phyloP scores from a whole-genome alignment of 306 rosid genomes.

The Quillaja saponaria region DNA sequence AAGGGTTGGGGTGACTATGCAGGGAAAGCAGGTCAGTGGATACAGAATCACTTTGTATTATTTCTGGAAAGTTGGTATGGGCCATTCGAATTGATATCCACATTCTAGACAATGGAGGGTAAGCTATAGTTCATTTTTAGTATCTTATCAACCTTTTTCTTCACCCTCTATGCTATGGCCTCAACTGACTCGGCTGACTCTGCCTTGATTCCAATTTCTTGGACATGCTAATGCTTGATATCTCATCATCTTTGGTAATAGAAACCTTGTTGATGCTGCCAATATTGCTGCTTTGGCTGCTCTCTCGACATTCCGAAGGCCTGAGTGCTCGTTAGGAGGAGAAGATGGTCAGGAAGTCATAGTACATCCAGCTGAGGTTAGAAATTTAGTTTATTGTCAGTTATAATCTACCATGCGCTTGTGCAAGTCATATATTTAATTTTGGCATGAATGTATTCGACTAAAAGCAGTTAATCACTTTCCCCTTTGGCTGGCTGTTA shows the following conservation, averaged over 20 bases:
- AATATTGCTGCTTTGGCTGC: conserved; percentile 86
- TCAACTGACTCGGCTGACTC: background rate
- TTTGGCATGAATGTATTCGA: background rate
- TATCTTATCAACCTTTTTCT: background rate
- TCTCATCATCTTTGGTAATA: conserved; percentile 30
- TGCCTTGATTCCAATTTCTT: background rate
- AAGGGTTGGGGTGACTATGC: conserved; percentile 32
- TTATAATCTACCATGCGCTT: background rate
- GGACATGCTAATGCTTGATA: background rate
- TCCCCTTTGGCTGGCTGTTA: background rate
- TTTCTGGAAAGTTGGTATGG: conserved; percentile 80
- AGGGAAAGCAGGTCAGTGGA: conserved; percentile 89
- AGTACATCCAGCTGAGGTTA: conserved; percentile 86
- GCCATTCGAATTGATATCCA: conserved; percentile 83
- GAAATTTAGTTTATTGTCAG: conserved; percentile 17
- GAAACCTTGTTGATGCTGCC: conserved; percentile 90
- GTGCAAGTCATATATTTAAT: background rate
- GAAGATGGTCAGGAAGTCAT: conserved; percentile 82
- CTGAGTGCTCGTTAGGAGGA: conserved; percentile 83
- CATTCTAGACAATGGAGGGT: conserved; percentile 90
- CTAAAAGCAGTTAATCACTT: background rate
- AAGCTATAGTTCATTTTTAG: conserved; percentile 6
- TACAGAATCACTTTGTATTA: conserved; percentile 76
- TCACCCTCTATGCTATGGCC: background rate
- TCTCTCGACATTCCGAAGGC: conserved; percentile 76